These are phyloP conservation scores for Gnaphalium uliginosum DNA, from an alignment of 129 eudicot species.

Conservation along the genomic window DNA sequence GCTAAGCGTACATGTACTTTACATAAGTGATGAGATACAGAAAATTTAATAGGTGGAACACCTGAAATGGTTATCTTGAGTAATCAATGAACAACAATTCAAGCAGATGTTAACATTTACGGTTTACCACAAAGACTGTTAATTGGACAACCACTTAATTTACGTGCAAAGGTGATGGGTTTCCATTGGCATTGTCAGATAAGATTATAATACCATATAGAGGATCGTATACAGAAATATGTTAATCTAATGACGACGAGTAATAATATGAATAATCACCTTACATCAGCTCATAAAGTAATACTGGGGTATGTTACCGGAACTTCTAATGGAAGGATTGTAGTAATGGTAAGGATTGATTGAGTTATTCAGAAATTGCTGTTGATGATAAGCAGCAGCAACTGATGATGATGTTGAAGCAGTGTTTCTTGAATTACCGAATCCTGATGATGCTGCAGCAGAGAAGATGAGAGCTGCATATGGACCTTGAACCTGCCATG, in stretches of 20 bases:
- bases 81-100: constrained; percentile 2
- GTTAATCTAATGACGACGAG: constrained; percentile 13
- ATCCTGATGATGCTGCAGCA: constrained; percentile 98
- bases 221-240: constrained; percentile 18
- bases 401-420: constrained; percentile 49
- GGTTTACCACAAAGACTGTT: background rate
- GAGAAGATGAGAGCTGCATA: constrained; percentile 48
- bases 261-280: constrained; percentile 13
- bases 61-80: constrained; percentile 12
- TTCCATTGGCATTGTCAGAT: background rate
- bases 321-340: constrained; percentile 20
- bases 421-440: constrained; percentile 48
- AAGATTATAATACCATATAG: constrained; percentile 9
- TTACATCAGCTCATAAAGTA: constrained; percentile 36
- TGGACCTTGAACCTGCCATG: constrained; percentile 40
- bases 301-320: constrained; percentile 19
- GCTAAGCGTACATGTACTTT: background rate
- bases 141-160: background rate
- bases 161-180: background rate
- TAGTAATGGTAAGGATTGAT: constrained; percentile 26
- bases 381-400: constrained; percentile 49
- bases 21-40: constrained; percentile 25
- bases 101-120: background rate
- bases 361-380: constrained; percentile 2
- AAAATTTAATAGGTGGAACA: background rate